Conservation (phyloP, 352 stramenopile species). For the Globisporangium apiculatum region DNA sequence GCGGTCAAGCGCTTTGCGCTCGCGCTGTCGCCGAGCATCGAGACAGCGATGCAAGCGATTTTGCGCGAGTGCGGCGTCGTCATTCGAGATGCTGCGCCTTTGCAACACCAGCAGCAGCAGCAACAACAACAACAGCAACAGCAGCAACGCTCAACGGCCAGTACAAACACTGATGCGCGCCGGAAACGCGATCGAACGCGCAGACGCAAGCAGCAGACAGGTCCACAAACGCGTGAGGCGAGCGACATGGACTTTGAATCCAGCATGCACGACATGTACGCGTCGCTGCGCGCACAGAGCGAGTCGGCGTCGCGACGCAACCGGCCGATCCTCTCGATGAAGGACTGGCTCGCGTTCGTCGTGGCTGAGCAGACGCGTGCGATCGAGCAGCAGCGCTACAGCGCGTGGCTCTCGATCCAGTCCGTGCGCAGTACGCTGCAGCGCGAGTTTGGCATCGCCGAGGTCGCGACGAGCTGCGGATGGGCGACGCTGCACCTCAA, state of each 20-base stretch:
- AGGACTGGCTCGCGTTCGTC: conserved; percentile 34
- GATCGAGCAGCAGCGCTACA: conserved; percentile 29
- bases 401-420: conserved; percentile 49
- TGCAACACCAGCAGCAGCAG: not conserved
- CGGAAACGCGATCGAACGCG: conserved; percentile 2
- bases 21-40: conserved; percentile 35
- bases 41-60: conserved; percentile 40
- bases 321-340: conserved; percentile 30
- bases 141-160: not conserved
- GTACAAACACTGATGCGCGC: not conserved
- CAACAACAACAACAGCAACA: not conserved
- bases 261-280: conserved; percentile 38
- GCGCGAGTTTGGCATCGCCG: conserved; percentile 41
- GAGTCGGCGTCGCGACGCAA: conserved; percentile 15
- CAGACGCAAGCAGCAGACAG: conserved; percentile 5
- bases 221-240: conserved; percentile 4
- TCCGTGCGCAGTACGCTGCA: conserved; percentile 37
- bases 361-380: conserved; percentile 24
- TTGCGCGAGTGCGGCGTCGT: conserved; percentile 42
- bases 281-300: conserved; percentile 12
- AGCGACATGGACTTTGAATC: conserved; percentile 50
- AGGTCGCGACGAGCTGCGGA: conserved; percentile 42
- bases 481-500: conserved; percentile 62
- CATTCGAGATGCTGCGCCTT: conserved; percentile 3
- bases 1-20: conserved; percentile 42